These are phyloP conservation scores for Nicotiana sylvestris DNA, from an alignment of 257 asterid species.

Conservation along the genomic window DNA sequence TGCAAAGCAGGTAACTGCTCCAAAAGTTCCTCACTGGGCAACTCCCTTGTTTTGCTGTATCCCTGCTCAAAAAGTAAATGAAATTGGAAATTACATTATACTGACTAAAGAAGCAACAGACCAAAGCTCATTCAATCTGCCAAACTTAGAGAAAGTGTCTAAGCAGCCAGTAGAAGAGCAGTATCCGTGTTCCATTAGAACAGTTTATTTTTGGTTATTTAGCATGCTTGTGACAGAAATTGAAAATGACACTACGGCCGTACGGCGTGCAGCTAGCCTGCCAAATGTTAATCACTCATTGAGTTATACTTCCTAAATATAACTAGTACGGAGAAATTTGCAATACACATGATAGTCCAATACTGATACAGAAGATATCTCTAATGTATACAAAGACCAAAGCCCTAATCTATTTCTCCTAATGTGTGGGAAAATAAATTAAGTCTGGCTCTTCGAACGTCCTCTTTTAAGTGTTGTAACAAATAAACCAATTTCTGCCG, in stretches of 20 bases:
- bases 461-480: not conserved
- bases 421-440: not conserved
- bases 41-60: conserved; percentile 83
- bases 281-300: not conserved
- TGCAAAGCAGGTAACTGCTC: conserved; percentile 94
- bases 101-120: not conserved
- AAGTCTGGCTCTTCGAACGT: not conserved
- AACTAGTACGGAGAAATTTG: not conserved
- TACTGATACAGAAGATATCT: not conserved
- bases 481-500: not conserved
- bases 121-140: not conserved
- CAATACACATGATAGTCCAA: not conserved
- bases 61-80: conserved; percentile 50
- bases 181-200: not conserved
- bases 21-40: conserved; percentile 78
- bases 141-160: not conserved
- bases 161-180: not conserved
- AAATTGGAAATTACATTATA: conserved; percentile 12
- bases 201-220: not conserved
- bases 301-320: not conserved
- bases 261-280: not conserved
- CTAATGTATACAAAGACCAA: not conserved
- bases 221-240: not conserved
- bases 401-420: not conserved
- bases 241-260: not conserved